Evolutionary conservation across 768 basidiomycete genomes (phyloP), one percentile per base, ranked within the genome.

Genomic region (Naganishia randhawae): DNA sequence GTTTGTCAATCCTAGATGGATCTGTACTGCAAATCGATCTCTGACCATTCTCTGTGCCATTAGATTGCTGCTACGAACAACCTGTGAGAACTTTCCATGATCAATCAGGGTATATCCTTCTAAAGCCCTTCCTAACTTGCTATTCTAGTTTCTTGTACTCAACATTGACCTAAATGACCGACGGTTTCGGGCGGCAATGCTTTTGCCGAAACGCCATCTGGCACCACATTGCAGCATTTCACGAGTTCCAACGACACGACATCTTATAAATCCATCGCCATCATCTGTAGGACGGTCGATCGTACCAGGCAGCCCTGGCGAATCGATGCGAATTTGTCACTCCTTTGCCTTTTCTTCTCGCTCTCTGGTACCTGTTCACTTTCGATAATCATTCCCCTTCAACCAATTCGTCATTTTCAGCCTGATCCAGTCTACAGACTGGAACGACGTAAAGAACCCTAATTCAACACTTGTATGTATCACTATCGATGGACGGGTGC

Each of bases 11-110:
- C 32, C 39, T 22, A 10, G n/a, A 52, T 32, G 65, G 57, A 32
- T 16, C 53, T 63, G 6, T 31, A 19, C 9, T 50, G 27, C 27
- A 70, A 41, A 41, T 32, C 41, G 33, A 31, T 72, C 7, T 22
- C 50, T 27, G 22, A 52, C 69, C 17, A 42, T 51, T 69, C 35
- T 69, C 70, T 51, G 63, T 39, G n/a, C 54, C 31, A 69, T 14
- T 73, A 94, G 91, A 94, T 97, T 78, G 93, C 93, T 61, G 93
- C 93, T 50, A 97, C 93, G 74, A 96, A 96, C 85, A 96, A 96
- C 81, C 82, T 96, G 81, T 94, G 89, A 85, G 82, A 90, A 51
- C 39, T 6, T 10, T 37, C 25, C 8, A 16, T 37, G 37, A 42
- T n/a, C n/a, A n/a, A n/a, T n/a, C n/a, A n/a, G n/a, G n/a, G n/a